Evolutionary conservation across 2,329 filamentous ascomycete species (phyloP).

Genomic region (Neofusicoccum parvum): DNA sequence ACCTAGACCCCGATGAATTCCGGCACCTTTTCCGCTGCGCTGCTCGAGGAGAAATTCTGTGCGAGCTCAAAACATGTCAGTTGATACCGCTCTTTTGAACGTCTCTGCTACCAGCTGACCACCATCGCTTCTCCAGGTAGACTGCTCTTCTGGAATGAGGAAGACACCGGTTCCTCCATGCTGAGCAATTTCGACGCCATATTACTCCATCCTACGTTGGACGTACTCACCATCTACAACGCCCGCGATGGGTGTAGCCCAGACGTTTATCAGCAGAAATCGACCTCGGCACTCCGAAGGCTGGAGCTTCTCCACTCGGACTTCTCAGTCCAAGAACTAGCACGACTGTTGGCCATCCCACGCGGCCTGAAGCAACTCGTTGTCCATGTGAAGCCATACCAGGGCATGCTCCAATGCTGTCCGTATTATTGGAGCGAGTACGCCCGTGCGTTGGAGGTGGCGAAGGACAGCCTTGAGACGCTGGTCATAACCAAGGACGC

Average conservation of each 20-base stretch:
- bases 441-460: neutral
- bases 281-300: neutral
- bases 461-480: neutral
- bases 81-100: neutral
- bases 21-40: neutral
- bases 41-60: neutral
- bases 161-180: neutral
- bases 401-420: neutral
- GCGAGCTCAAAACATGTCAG: neutral
- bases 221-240: neutral
- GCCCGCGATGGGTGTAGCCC: neutral
- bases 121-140: neutral
- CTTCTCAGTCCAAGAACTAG: neutral
- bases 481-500: neutral
- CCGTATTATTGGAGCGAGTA: neutral
- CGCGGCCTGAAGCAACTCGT: neutral
- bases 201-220: neutral
- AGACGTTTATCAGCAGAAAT: neutral
- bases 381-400: neutral
- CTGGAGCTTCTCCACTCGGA: neutral
- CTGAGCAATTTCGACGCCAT: neutral
- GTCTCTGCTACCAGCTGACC: neutral
- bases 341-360: neutral
- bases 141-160: neutral
- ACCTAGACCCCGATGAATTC: neutral